Evolutionary conservation across 2,329 filamentous ascomycete species (phyloP).

Genomic region (Tolypocladium album): DNA sequence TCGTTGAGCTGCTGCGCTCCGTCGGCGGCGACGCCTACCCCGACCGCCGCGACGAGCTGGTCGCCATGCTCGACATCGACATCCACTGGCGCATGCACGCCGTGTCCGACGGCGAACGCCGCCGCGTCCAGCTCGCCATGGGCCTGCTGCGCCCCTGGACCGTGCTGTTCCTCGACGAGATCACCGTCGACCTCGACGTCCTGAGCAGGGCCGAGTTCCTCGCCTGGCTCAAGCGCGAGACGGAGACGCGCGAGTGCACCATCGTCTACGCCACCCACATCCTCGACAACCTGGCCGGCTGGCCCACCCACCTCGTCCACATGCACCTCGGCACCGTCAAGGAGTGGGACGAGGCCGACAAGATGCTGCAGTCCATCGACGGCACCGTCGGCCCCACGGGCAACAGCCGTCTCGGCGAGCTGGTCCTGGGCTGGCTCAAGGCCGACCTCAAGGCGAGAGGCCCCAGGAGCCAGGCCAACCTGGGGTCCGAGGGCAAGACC

Average conservation of each 20-base stretch:
- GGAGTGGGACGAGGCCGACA: slow-evolving; percentile 68
- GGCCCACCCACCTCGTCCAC: slow-evolving; percentile 92
- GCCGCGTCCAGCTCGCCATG: slow-evolving; percentile 93
- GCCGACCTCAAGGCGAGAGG: slow-evolving; percentile 71
- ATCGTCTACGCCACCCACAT: slow-evolving; percentile 98
- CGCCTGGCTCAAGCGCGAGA: slow-evolving; percentile 76
- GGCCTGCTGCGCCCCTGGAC: slow-evolving; percentile 85
- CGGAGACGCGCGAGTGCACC: slow-evolving; percentile 69
- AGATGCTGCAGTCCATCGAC: slow-evolving; percentile 49
- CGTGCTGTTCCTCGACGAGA: slow-evolving; percentile 85
- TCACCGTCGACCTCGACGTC: slow-evolving; percentile 92
- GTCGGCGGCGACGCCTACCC: slow-evolving; percentile 82
- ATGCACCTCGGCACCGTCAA: slow-evolving; percentile 86
- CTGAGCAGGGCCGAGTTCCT: slow-evolving; percentile 78
- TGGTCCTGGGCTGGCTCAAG: slow-evolving; percentile 81
- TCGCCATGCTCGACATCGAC: slow-evolving; percentile 85
- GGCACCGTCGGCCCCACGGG: slow-evolving; percentile 34
- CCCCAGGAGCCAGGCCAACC: slow-evolving; percentile 51
- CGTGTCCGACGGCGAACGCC: slow-evolving; percentile 83
- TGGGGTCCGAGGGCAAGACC: slow-evolving; percentile 52
- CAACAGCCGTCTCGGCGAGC: slow-evolving; percentile 75
- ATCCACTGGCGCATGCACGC: slow-evolving; percentile 90
- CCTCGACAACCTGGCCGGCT: slow-evolving; percentile 83
- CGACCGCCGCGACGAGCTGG: slow-evolving; percentile 74
- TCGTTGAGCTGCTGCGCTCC: slow-evolving; percentile 70